Evolutionary conservation across 805 yeast species (phyloP).

Genomic region (Yamadazyma takamatsuzukensis): DNA sequence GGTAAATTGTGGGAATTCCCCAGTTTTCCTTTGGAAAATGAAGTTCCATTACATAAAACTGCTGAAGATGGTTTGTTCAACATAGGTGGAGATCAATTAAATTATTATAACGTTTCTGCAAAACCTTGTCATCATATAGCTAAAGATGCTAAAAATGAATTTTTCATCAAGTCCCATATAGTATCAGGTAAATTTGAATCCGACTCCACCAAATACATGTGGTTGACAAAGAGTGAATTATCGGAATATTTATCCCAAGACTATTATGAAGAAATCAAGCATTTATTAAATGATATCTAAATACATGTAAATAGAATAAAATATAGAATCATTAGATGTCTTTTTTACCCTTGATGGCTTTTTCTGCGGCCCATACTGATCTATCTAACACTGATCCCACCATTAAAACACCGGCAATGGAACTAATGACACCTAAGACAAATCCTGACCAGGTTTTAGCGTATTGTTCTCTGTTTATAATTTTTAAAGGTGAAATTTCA

Average conservation of each 20-base stretch:
- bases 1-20: slow-evolving; percentile 74
- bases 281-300: slow-evolving; percentile 42
- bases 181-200: slow-evolving; percentile 73
- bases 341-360: slow-evolving; percentile 67
- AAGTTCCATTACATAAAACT: slow-evolving; percentile 56
- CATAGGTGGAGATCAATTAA: slow-evolving; percentile 71
- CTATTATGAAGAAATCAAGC: slow-evolving; percentile 56
- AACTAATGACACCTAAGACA: slow-evolving; percentile 76
- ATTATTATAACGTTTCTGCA: slow-evolving; percentile 88
- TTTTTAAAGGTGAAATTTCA: slow-evolving; percentile 91
- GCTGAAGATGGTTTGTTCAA: slow-evolving; percentile 72
- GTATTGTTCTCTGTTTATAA: slow-evolving; percentile 75
- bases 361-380: slow-evolving; percentile 85
- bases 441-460: slow-evolving; percentile 81
- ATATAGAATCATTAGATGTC: slow-evolving; percentile 27
- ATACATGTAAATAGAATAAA: slow-evolving; percentile 14
- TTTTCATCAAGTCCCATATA: slow-evolving; percentile 81
- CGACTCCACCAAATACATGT: slow-evolving; percentile 52
- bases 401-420: slow-evolving; percentile 90
- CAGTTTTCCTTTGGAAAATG: slow-evolving; percentile 45
- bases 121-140: slow-evolving; percentile 76
- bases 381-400: slow-evolving; percentile 88
- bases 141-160: slow-evolving; percentile 47
- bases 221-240: slow-evolving; percentile 85
- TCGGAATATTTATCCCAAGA: slow-evolving; percentile 44